A percentile compares a stretch with the other conserved stretches of the same genome.
Conservation (phyloP, 441 rosid species). For the Manihot esculenta region DNA sequence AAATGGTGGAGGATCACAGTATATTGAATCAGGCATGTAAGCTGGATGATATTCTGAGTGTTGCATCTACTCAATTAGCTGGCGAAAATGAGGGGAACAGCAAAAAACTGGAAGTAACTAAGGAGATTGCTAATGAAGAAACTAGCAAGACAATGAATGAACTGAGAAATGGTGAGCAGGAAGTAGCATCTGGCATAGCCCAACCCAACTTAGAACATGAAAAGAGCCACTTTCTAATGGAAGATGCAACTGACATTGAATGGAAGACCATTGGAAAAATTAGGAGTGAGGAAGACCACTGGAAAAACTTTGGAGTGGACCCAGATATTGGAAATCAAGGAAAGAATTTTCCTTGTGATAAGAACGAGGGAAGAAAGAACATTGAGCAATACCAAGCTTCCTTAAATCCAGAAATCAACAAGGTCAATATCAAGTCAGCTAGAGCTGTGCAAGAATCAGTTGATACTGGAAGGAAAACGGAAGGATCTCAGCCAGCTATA, state of each 20-base stretch:
- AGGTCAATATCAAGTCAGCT: slow-evolving; percentile 38
- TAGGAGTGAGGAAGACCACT: slow-evolving; percentile 26
- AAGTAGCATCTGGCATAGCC: slow-evolving; percentile 27
- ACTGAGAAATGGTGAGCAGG: slow-evolving; percentile 27
- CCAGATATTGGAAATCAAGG: slow-evolving; percentile 34
- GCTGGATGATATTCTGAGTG: slow-evolving; percentile 26
- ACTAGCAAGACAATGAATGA: slow-evolving; percentile 27
- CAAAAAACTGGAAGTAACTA: slow-evolving; percentile 29
- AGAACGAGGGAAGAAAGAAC: slow-evolving; percentile 32
- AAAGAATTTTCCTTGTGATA: slow-evolving; percentile 32
- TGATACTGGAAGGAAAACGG: slow-evolving; percentile 35
- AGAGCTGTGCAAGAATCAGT: slow-evolving; percentile 32
- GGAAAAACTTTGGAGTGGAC: slow-evolving; percentile 29
- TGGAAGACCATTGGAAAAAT: slow-evolving; percentile 36
- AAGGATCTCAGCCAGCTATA: slow-evolving; percentile 30
- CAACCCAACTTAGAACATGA: slow-evolving; percentile 23
- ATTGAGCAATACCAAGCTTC: slow-evolving; percentile 27
- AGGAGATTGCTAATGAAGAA: slow-evolving; percentile 31
- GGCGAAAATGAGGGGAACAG: slow-evolving; percentile 28
- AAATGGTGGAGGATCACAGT: slow-evolving; percentile 26
- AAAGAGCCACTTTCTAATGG: slow-evolving; percentile 19
- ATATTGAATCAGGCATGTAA: slow-evolving; percentile 18
- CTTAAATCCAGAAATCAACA: slow-evolving; percentile 33
- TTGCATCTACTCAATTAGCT: slow-evolving; percentile 25
- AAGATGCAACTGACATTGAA: slow-evolving; percentile 26